A percentile compares a stretch with the other conserved stretches of the same genome.
Evolutionary conservation across 495 filamentous ascomycete species (phyloP).

Genomic region (Neurospora sp.): DNA sequence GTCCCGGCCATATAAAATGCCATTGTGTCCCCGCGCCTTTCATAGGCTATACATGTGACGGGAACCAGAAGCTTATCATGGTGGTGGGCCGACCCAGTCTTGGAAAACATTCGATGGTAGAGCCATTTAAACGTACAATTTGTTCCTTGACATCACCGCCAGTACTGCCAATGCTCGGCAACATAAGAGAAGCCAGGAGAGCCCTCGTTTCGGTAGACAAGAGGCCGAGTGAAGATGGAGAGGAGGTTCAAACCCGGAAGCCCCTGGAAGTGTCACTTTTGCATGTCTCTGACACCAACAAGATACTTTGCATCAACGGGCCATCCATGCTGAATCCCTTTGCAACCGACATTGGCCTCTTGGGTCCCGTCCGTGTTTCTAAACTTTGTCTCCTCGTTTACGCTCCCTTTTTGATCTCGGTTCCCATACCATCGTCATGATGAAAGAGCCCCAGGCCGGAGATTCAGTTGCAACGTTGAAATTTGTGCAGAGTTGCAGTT

Average conservation of each 20-base stretch:
- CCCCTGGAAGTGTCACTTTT: neutral
- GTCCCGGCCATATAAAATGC: neutral
- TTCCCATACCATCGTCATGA: neutral
- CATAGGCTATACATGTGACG: neutral
- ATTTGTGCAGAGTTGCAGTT: neutral
- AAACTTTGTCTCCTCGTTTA: neutral
- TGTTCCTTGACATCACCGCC: neutral
- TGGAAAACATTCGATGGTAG: neutral
- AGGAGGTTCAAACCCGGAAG: neutral
- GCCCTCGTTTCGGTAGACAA: neutral
- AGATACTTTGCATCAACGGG: neutral
- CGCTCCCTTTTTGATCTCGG: neutral
- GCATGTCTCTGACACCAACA: neutral
- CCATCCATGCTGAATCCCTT: neutral
- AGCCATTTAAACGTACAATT: neutral
- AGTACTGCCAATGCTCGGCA: neutral
- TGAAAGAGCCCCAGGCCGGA: neutral
- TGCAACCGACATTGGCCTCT: neutral
- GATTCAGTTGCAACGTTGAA: neutral
- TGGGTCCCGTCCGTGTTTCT: neutral
- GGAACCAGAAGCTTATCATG: neutral
- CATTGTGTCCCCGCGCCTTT: neutral
- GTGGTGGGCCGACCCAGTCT: neutral
- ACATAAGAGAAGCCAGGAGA: neutral
- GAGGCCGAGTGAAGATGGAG: neutral